Evolutionary conservation across 2,329 filamentous ascomycete genomes (phyloP).

Genomic region (Fusarium haematococcum): DNA sequence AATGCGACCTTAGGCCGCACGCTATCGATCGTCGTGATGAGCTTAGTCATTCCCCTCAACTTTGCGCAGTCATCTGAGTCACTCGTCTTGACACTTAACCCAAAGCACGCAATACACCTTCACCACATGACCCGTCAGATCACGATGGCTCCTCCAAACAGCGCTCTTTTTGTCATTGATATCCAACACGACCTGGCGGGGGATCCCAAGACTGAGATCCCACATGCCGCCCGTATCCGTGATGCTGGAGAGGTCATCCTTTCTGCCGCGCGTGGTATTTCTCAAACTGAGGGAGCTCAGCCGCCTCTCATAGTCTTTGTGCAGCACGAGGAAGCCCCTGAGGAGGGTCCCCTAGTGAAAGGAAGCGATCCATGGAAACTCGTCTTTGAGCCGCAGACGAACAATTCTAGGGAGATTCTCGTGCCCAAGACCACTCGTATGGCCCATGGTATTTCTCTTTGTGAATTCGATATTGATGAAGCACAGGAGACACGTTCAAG

Average conservation of each 20-base stretch:
- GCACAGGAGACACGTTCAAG: constrained; percentile 20
- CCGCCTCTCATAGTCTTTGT: constrained; percentile 20
- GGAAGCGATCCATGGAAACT: constrained; percentile 16
- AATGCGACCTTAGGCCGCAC: background rate
- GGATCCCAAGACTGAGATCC: constrained; percentile 13
- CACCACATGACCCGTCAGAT: background rate
- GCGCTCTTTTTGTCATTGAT: constrained; percentile 25
- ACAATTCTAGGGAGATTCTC: constrained; percentile 2
- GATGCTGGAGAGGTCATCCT: constrained; percentile 10
- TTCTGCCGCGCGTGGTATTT: background rate
- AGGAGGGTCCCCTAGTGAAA: constrained; percentile 9
- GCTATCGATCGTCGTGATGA: background rate
- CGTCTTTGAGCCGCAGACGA: constrained; percentile 3
- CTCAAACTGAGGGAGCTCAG: background rate
- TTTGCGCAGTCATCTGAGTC: background rate
- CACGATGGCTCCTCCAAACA: background rate
- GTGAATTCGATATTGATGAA: background rate
- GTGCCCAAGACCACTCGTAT: constrained; percentile 15
- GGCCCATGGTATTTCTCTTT: background rate
- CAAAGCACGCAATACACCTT: background rate
- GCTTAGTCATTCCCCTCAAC: constrained; percentile 9
- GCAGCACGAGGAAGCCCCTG: constrained; percentile 22
- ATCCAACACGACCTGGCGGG: constrained; percentile 20
- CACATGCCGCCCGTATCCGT: constrained; percentile 11
- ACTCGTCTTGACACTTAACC: background rate